Evolutionary conservation across 176 grass and related monocot species (phyloP).

Genomic region (Pharus latifolius): DNA sequence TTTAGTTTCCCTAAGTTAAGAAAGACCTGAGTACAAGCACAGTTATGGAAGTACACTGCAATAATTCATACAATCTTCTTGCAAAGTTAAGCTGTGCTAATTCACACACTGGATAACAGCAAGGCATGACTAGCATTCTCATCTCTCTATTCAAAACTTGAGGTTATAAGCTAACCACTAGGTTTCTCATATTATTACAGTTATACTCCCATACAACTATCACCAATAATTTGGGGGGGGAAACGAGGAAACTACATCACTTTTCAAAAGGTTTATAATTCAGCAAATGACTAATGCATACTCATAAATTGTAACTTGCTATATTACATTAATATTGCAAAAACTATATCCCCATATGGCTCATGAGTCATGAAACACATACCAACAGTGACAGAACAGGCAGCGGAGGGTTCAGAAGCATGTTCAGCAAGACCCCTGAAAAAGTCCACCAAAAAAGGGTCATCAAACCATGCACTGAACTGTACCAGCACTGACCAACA

Average conservation of each 20-base stretch:
- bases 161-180: neutral
- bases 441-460: constrained; percentile 18
- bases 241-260: neutral
- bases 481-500: too few species aligned
- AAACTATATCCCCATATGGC: neutral
- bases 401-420: constrained; percentile 53
- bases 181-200: constrained; percentile 10
- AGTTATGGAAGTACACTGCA: constrained; percentile 28
- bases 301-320: neutral
- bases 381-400: constrained; percentile 68
- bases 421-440: constrained; percentile 66
- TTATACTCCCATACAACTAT: neutral
- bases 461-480: neutral
- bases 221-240: neutral
- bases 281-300: neutral
- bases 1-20: constrained; percentile 38
- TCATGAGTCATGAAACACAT: constrained; percentile 22
- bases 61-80: constrained; percentile 21
- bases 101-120: constrained; percentile 4
- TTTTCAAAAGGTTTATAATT: neutral
- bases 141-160: constrained; percentile 13
- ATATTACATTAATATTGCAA: neutral
- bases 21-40: constrained; percentile 37
- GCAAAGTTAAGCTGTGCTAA: constrained; percentile 19
- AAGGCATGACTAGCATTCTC: neutral